Base-by-base conservation (phyloP, 2,329 filamentous ascomycete genomes). In the Hypomyces rosellus region DNA sequence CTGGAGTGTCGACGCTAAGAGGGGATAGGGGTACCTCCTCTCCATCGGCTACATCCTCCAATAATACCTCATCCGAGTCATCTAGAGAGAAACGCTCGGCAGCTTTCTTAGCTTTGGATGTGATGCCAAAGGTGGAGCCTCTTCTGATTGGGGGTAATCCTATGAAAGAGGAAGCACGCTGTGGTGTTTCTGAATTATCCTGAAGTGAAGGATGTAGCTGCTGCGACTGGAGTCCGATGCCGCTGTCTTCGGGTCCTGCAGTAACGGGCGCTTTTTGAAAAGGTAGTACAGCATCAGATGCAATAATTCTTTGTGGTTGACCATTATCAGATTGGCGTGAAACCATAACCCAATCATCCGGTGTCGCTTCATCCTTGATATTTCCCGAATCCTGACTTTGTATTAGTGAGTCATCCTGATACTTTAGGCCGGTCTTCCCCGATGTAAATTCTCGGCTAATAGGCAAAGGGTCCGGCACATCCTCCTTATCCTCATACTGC, bases 131-230 rank as follows among this genome's bases (percentile, higher is more conserved):
- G 3, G 77, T 78, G 14, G 81, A 83, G 13, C 72, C 74, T 33
- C 78, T 72, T 42, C 78, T 73, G 51, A 84, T 81, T 1, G 78
- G 78, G 3, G 81, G 81, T 36, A 85, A 63, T 1, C 77, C 77
- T 18, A 75, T 67, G 54, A 84, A 84, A 1, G 77, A 80, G 1
- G 74, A 69, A 11, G 71, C 66, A 33, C 74, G 69, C 37, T 70
- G 65, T 34, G 71, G 66, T n/a, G 57, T 57, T 43, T 61, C 59
- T 14, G 60, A 50, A 30, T 47, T 52, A 47, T 18, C 50, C 40
- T 40, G 48, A 30, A 55, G 30, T 22, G 38, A 41, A 18, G 22
- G 39, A 40, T 41, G 45, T 33, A 38, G 34, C 42, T 42, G 47
- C 20, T 57, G 57, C 15, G 54, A 53, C 49, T 58, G 62, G 5